Conservation (phyloP, 2,329 filamentous ascomycete genomes). For the Grosmannia serpens region DNA sequence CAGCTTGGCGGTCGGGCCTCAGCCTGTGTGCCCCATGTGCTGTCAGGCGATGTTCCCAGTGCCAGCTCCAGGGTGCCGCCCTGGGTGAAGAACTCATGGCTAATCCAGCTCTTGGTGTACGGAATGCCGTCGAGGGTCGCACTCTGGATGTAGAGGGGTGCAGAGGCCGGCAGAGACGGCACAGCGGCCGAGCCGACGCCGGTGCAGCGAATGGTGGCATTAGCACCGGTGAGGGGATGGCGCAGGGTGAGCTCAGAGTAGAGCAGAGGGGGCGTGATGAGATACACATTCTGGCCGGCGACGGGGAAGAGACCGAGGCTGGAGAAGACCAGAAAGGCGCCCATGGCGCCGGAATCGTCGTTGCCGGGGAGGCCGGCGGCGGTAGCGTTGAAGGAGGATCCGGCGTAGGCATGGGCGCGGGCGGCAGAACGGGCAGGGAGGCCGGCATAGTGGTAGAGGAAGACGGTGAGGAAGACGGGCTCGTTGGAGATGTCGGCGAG, state of each 20-base stretch:
- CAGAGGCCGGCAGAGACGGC: background rate
- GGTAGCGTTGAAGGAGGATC: conserved; percentile 45
- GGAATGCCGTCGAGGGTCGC: conserved; percentile 41
- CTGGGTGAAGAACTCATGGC: conserved; percentile 44
- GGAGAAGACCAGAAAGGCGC: conserved; percentile 36
- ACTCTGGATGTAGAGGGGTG: conserved; percentile 5
- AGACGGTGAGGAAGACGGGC: conserved; percentile 42
- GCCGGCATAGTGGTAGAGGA: conserved; percentile 48
- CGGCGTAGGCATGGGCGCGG: conserved; percentile 49
- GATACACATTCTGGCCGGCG: conserved; percentile 44
- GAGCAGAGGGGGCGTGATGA: conserved; percentile 46
- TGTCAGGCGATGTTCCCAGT: conserved; percentile 34
- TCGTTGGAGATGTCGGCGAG: conserved; percentile 22
- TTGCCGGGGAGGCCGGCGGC: conserved; percentile 51
- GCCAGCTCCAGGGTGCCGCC: conserved; percentile 45
- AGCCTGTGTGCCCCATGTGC: conserved; percentile 37
- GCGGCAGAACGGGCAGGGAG: conserved; percentile 36
- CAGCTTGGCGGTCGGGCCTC: conserved; percentile 13
- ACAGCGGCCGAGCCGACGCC: conserved; percentile 46
- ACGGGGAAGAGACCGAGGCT: conserved; percentile 49
- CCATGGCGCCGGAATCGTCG: conserved; percentile 55
- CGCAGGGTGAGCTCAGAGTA: conserved; percentile 39
- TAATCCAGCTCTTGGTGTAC: conserved; percentile 48
- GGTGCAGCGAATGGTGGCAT: conserved; percentile 39
- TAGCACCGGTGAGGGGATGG: conserved; percentile 35